Evolutionary conservation across 1,284 basidiomycete species (phyloP), one percentile per base, ranked within the genome.

Genomic region (Naganishia liquefaciens): DNA sequence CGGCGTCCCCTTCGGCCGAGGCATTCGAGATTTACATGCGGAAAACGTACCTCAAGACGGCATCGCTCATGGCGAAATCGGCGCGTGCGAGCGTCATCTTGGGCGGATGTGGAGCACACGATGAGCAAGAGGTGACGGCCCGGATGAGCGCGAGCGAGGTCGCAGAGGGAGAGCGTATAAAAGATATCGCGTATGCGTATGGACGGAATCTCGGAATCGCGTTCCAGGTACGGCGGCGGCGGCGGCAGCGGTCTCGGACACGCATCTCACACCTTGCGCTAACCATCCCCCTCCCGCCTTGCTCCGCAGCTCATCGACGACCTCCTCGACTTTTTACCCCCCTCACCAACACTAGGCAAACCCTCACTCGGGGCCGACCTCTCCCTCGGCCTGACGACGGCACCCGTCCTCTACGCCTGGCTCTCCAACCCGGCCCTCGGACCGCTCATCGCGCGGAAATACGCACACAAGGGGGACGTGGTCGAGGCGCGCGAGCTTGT

Each of bases 31-130:
- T 88, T 40, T 99, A 99, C 80, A 83, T 98, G 76, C 86, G 87
- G 73, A 97, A 95, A 81, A 94, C 92, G 28, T 99, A 98, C 76
- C 82, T 99, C 73, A 98, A 99, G 81, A 96, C 93, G 5, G 95
- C 95, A 19, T 92, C 89, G 72, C 80, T 99, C 66, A 95, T 99
- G 85, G 94, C 93, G 1, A 99, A 98, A 79, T 89, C 89, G 3
- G 88, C 91, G 1, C 84, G 94, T 9, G 90, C 91, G 5, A 86
- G 92, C 0, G 91, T 93, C 6, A 88, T 95, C 4, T 83, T 99
- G 0, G 95, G 94, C 5, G 95, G 95, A 0, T 90, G 88, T 57
- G 79, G 80, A 0, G 55, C 67, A 9, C 70, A 70, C 21, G 50
- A 53, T 19, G 57, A 25, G 2, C 10, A 15, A 5, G 11, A 3